Evolutionary conservation across 129 eudicot genomes (phyloP), one percentile per base, ranked within the genome.

Genomic region (Centella asiatica): DNA sequence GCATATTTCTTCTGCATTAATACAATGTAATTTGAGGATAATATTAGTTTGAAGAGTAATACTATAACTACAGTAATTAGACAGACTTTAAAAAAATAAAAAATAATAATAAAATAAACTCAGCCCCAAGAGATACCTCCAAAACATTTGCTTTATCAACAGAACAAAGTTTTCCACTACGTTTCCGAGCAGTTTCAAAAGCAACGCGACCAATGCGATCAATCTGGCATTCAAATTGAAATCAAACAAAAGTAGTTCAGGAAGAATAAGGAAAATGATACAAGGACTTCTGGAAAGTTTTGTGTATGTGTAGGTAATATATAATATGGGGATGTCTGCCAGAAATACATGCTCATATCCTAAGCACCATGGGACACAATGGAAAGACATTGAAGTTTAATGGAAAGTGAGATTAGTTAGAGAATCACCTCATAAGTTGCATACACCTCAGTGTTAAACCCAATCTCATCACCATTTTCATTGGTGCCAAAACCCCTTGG

Each of bases 101-200:
- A 29, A 20, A 27, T 11, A 10, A 18, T 2, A 3, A 51, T 31
- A 44, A 60, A 34, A 44, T 57, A 13, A 50, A 32, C 1, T 26
- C 24, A 34, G 27, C 0, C n/a, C n/a, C n/a, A n/a, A 56, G 24
- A 29, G 51, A 44, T 77, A 92, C 98, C 98, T 92, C 98, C 51
- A 92, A 67, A 63, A 87, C 98, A 78, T 92, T 92, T 47, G 98
- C 98, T 82, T 92, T 92, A 74, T 92, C 96, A 65, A 87, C 96
- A 50, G 98, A 92, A 72, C 98, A 92, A 59, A 92, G 95, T 73
- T 82, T 87, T 55, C 95, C 86, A 69, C 80, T 60, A 40, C 96
- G 94, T 69, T 92, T 87, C 54, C 86, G 84, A 65, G 98, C 98
- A 22, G 92, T 92, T 73, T 92, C 88, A 82, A 92, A 87, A 67